A percentile compares a stretch with the other conserved stretches of the same genome.
Conservation (phyloP, 2,329 filamentous ascomycete genomes). For the Talaromyces rugulosus region DNA sequence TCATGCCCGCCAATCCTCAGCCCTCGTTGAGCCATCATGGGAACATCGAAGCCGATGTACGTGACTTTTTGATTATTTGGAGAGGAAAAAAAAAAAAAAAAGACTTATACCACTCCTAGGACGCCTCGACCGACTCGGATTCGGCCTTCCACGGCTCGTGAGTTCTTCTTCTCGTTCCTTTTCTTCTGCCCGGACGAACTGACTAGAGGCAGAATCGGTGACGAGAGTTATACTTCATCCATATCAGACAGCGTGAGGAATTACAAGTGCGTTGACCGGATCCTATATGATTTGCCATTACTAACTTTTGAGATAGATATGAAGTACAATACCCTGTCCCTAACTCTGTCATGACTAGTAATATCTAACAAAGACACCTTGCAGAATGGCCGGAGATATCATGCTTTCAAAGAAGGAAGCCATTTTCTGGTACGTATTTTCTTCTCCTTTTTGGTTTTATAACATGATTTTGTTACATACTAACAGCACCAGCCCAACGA, state of each 20-base stretch:
- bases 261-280: conserved; percentile 12
- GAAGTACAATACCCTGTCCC: conserved; percentile 5
- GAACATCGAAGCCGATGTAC: conserved; percentile 13
- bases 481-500: conserved; percentile 18
- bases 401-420: conserved; percentile 19
- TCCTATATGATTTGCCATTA: background rate
- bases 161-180: background rate
- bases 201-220: conserved; percentile 9
- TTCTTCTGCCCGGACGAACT: background rate
- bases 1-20: conserved; percentile 7
- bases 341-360: background rate
- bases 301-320: conserved; percentile 7
- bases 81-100: too few relatives aligned
- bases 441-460: background rate
- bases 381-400: conserved; percentile 25
- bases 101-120: background rate
- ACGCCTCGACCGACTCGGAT: conserved; percentile 9
- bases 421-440: conserved; percentile 15
- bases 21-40: conserved; percentile 4
- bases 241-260: conserved; percentile 14
- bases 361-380: background rate
- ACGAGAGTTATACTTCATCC: conserved; percentile 14
- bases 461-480: background rate
- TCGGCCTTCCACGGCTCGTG: conserved; percentile 15
- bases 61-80: background rate